Percentiles rank a stretch among this genome's conserved stretches.
Conservation (phyloP, 208 protist species). For the Trypanosoma melophagium region DNA sequence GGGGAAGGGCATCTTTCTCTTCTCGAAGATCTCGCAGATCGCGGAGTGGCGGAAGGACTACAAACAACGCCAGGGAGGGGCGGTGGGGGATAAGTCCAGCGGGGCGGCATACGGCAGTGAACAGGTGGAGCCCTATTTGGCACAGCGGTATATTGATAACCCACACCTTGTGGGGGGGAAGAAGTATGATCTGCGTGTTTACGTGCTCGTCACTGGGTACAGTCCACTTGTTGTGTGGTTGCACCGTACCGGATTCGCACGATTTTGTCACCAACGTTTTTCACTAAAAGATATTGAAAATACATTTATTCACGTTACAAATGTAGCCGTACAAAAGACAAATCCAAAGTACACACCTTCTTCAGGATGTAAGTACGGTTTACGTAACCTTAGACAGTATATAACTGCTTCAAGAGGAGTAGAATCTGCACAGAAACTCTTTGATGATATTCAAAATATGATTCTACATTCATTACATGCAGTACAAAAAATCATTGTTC, state of each 20-base stretch:
- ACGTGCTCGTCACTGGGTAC: conserved; percentile 87
- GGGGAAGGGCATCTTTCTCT: conserved; percentile 97
- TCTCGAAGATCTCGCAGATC: conserved; percentile 95
- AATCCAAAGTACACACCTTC: conserved; percentile 89
- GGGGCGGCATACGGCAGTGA: conserved; percentile 33
- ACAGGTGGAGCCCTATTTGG: conserved; percentile 81
- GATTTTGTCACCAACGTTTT: conserved; percentile 93
- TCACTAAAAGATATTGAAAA: conserved; percentile 90
- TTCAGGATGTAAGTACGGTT: conserved; percentile 84
- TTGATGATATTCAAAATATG: conserved; percentile 92
- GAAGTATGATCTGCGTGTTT: conserved; percentile 95
- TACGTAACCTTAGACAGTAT: conserved; percentile 74
- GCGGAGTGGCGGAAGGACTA: conserved; percentile 92
- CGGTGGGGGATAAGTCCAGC: conserved; percentile 25
- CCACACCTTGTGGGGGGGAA: conserved; percentile 91
- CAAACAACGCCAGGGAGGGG: conserved; percentile 48
- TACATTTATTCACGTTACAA: conserved; percentile 96
- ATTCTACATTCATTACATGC: conserved; percentile 84
- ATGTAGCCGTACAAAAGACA: conserved; percentile 96
- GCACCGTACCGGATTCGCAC: conserved; percentile 90
- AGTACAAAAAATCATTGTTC: conserved; percentile 77
- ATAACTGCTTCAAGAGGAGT: conserved; percentile 87
- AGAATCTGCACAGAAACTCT: conserved; percentile 82
- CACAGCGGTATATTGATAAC: conserved; percentile 90
- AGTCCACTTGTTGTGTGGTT: conserved; percentile 89